Base-by-base conservation (phyloP, 352 stramenopile genomes). In the Phytopythium cucurbitacearum region DNA sequence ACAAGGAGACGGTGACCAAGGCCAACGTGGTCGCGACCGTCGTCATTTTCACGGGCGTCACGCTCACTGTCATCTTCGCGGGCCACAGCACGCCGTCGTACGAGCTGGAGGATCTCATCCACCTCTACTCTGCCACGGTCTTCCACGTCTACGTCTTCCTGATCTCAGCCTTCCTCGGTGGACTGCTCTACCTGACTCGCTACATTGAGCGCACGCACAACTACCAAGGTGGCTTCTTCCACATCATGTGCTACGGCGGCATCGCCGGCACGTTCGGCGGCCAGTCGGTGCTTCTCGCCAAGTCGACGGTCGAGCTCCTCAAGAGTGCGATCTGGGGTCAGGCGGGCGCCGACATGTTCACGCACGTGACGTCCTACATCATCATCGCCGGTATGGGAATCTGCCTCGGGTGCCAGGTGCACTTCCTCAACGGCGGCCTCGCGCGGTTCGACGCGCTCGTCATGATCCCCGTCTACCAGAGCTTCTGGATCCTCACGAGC, bases 401-500 rank as follows among this genome's bases (percentile, higher is more conserved):
- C 16, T 95, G 80, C 55, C 63, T 97, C 0, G 68, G 85, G 7
- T 87, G 70, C 41, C 89, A 97, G 41, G 71, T 97, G 28, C 76
- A 89, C 55, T 95, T 96, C 56, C 70, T 97, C 49, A 97, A 97
- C 55, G 77, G 81, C 44, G 89, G 87, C 12, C 71, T 97, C 32
- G 80, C 80, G 34, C 85, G 86, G 46, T 97, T 96, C 54, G 87
- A 97, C 54, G 82, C 87, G 15, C 80, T 97, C 7, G 67, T 94
- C 21, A 80, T 97, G 7, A 83, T 97, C 37, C 89, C 89, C 16
- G 82, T 97, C 40, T 97, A 96, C 58, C 87, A 97, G 56, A 92
- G 76, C 60, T 97, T 96, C 51, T 96, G 85, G 76, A 97, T 95
- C 53, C 65, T 96, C 39, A 95, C 69, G 65, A 94, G 85, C 51